These are phyloP conservation scores for Nicotiana benthamiana DNA, from an alignment of 257 asterid genomes.

Conservation along the genomic window DNA sequence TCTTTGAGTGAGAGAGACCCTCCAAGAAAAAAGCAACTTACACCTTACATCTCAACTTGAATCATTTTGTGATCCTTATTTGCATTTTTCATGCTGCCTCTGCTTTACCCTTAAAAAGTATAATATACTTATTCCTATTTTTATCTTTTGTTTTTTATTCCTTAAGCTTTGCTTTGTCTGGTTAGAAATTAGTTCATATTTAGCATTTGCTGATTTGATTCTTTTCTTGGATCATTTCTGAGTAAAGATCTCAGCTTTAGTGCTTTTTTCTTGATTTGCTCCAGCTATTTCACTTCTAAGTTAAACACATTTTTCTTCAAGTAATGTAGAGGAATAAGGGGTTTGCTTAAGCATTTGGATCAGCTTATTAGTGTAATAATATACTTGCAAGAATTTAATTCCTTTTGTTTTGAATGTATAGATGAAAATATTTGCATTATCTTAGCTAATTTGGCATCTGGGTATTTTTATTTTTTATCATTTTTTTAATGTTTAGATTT, in stretches of 20 bases:
- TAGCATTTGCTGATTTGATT: constrained; percentile 13
- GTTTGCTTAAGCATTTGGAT: constrained; percentile 7
- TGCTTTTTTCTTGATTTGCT: not conserved
- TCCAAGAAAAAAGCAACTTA: not conserved
- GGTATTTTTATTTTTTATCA: not conserved
- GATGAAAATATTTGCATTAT: not conserved
- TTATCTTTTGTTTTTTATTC: not conserved
- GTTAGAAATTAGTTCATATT: not conserved
- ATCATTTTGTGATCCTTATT: constrained; percentile 2
- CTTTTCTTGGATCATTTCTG: constrained; percentile 32
- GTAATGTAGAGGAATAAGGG: not conserved
- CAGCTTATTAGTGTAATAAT: not conserved
- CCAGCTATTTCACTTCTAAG: constrained; percentile 13
- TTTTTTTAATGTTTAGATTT: not conserved
- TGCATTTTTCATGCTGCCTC: constrained; percentile 3
- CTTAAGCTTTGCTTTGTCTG: not conserved
- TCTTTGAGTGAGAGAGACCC: not conserved
- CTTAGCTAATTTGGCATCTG: constrained; percentile 1
- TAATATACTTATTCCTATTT: not conserved
- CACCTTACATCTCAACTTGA: no score
- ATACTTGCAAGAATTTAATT: not conserved
- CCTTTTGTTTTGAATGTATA: not conserved
- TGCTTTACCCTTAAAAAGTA: constrained; percentile 3
- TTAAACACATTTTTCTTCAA: not conserved
- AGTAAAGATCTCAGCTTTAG: constrained; percentile 34